A percentile compares a stretch with the other conserved stretches of the same genome.
These are phyloP conservation scores for Steccherinum ochraceum DNA, from an alignment of 768 basidiomycete genomes.

Conservation along the genomic window DNA sequence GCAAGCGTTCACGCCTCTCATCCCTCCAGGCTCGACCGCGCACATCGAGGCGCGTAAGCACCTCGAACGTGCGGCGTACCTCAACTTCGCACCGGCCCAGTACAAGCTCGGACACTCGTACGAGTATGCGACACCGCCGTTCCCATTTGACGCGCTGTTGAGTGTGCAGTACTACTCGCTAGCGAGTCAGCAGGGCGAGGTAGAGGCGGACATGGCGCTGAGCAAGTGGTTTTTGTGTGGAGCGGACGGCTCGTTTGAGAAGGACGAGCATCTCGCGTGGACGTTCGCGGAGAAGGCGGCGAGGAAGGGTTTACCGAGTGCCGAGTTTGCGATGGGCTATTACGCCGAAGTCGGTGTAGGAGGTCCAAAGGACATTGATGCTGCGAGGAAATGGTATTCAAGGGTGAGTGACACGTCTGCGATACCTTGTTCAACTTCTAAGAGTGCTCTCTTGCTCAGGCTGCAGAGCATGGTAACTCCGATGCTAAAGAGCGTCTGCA, in stretches of 20 bases:
- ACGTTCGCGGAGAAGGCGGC: conserved; percentile 90
- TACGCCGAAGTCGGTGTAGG: conserved; percentile 93
- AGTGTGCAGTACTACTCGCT: conserved; percentile 87
- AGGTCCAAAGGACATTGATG: conserved; percentile 51
- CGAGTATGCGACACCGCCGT: conserved; percentile 83
- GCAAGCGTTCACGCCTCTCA: conserved; percentile 45
- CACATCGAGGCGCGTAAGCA: conserved; percentile 64
- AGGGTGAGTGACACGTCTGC: conserved; percentile 32
- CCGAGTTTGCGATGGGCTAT: conserved; percentile 95
- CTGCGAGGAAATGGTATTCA: conserved; percentile 75
- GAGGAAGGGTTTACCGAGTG: conserved; percentile 64
- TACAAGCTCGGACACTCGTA: conserved; percentile 92
- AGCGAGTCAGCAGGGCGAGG: conserved; percentile 79
- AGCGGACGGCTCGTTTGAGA: conserved; percentile 67
- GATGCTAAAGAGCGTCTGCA: conserved; percentile 73
- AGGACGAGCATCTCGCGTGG: conserved; percentile 80
- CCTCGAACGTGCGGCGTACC: conserved; percentile 80
- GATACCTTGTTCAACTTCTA: no score
- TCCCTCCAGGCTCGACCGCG: conserved; percentile 42
- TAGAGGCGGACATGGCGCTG: conserved; percentile 94
- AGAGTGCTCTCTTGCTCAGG: conserved; percentile 34
- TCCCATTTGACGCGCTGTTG: conserved; percentile 81
- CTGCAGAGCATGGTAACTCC: conserved; percentile 67
- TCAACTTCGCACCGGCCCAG: conserved; percentile 80
- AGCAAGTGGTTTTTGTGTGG: conserved; percentile 98